phyloP scores from a whole-genome alignment of 2,329 filamentous ascomycete species.

The Ascochyta fabae region DNA sequence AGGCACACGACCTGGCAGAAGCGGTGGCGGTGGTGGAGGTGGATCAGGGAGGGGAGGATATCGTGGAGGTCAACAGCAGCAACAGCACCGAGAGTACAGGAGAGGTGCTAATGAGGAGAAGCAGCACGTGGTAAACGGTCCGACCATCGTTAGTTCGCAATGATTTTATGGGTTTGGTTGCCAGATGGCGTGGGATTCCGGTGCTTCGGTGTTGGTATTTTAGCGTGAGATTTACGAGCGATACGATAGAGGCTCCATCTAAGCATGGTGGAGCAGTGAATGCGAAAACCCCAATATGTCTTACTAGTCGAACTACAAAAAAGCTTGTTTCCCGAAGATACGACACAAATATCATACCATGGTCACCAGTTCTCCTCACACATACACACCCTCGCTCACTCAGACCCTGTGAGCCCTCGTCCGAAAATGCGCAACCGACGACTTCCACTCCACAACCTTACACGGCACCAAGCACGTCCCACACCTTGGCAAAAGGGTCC shows the following conservation, averaged over 20 bases:
- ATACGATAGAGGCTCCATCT: not conserved
- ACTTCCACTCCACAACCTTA: not conserved
- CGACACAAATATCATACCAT: too few relatives aligned
- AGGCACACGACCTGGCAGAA: conserved; percentile 6
- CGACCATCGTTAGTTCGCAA: conserved; percentile 15
- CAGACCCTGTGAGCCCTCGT: too few relatives aligned
- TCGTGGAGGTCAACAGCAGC: conserved; percentile 11
- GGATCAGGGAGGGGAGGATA: conserved; percentile 9
- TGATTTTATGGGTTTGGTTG: conserved; percentile 6
- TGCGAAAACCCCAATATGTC: not conserved
- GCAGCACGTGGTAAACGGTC: conserved; percentile 8
- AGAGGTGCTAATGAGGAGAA: conserved; percentile 12
- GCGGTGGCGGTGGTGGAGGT: conserved; percentile 4
- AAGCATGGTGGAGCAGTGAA: not conserved
- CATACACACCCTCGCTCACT: too few relatives aligned
- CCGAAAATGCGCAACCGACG: too few relatives aligned
- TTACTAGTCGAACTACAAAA: too few relatives aligned
- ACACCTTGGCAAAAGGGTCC: conserved; percentile 62
- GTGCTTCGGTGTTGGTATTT: conserved; percentile 13
- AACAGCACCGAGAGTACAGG: conserved; percentile 11
- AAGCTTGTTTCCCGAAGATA: too few relatives aligned
- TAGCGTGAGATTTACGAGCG: conserved; percentile 2
- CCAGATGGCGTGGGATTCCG: not conserved
- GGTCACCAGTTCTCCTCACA: too few relatives aligned
- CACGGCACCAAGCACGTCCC: conserved; percentile 20